Evolutionary conservation across 495 filamentous ascomycete genomes (phyloP).

Genomic region (Evernia prunastri): DNA sequence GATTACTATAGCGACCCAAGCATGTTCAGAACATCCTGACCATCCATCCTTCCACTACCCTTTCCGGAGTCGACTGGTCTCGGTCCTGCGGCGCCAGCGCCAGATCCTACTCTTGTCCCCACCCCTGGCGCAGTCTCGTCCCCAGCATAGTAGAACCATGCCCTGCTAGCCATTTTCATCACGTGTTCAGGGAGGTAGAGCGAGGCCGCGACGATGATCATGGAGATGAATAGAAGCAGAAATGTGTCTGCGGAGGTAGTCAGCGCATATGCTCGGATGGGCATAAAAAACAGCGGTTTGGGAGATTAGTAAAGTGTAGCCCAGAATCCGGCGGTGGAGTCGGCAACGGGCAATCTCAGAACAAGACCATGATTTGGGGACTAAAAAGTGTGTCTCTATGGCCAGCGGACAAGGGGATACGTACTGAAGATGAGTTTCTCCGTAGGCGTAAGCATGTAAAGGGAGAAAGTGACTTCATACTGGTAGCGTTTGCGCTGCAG

Average conservation of each 20-base stretch:
- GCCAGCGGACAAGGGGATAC: conserved; percentile 27
- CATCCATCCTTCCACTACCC: conserved; percentile 8
- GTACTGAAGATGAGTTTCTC: conserved; percentile 83
- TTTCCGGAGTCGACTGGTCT: not conserved
- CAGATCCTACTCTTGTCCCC: conserved; percentile 8
- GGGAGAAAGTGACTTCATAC: conserved; percentile 76
- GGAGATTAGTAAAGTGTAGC: not conserved
- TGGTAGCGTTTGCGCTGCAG: conserved; percentile 76
- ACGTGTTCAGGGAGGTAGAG: conserved; percentile 93
- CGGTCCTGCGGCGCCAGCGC: conserved; percentile 7
- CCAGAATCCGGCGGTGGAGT: not conserved
- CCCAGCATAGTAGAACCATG: conserved; percentile 91
- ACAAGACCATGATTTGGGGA: not conserved
- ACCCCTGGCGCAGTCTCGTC: conserved; percentile 46
- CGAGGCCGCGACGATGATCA: conserved; percentile 76
- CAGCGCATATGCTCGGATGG: not conserved
- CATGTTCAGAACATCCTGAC: conserved; percentile 18
- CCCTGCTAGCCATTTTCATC: conserved; percentile 64
- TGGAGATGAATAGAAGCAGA: conserved; percentile 76
- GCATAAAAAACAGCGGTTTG: not conserved
- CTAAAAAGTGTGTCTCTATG: not conserved
- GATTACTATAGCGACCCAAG: conserved; percentile 15
- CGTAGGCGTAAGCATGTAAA: conserved; percentile 80
- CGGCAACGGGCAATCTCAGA: not conserved
- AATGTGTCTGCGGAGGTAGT: conserved; percentile 61